Evolutionary conservation across 2,329 filamentous ascomycete genomes (phyloP).

Genomic region (Paraphaeosphaeria minitans): DNA sequence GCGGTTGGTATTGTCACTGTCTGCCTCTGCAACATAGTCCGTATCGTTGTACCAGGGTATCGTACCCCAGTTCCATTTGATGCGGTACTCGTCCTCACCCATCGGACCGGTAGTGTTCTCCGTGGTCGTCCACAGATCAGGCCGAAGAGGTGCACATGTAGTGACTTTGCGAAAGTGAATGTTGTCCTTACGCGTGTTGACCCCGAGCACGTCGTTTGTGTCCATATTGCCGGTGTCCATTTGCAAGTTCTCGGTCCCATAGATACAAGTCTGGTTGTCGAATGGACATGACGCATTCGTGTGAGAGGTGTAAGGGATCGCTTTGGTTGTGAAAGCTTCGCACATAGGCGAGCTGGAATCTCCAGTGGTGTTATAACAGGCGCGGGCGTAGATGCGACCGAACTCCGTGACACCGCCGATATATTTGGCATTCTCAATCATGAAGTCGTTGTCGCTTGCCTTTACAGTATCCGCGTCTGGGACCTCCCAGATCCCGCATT

Average conservation of each 20-base stretch:
- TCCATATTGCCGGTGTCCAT: slow-evolving; percentile 16
- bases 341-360: slow-evolving; percentile 6
- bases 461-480: slow-evolving; percentile 7
- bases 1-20: slow-evolving; percentile 2
- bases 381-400: slow-evolving; percentile 13
- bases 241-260: slow-evolving; percentile 6
- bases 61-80: slow-evolving; percentile 10
- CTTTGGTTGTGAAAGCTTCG: slow-evolving; percentile 10
- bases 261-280: slow-evolving; percentile 9
- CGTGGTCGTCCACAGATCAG: slow-evolving; percentile 11
- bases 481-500: slow-evolving; percentile 16
- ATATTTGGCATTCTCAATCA: slow-evolving; percentile 12
- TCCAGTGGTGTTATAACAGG: slow-evolving; percentile 13
- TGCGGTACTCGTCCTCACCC: slow-evolving; percentile 1
- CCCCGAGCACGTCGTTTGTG: slow-evolving; percentile 9
- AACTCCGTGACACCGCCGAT: slow-evolving; percentile 10
- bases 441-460: slow-evolving; percentile 6
- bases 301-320: slow-evolving; percentile 5
- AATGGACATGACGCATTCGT: slow-evolving; percentile 14
- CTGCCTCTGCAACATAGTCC: slow-evolving; percentile 7
- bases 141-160: slow-evolving; percentile 9
- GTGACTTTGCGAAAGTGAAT: slow-evolving; percentile 12
- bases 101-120: slow-evolving; percentile 6
- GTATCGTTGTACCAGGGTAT: slow-evolving; percentile 4
- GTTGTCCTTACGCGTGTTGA: slow-evolving; percentile 9